A percentile compares a stretch with the other conserved stretches of the same genome.
Evolutionary conservation across 805 yeast genomes (phyloP).

Genomic region (Candida easanensis): DNA sequence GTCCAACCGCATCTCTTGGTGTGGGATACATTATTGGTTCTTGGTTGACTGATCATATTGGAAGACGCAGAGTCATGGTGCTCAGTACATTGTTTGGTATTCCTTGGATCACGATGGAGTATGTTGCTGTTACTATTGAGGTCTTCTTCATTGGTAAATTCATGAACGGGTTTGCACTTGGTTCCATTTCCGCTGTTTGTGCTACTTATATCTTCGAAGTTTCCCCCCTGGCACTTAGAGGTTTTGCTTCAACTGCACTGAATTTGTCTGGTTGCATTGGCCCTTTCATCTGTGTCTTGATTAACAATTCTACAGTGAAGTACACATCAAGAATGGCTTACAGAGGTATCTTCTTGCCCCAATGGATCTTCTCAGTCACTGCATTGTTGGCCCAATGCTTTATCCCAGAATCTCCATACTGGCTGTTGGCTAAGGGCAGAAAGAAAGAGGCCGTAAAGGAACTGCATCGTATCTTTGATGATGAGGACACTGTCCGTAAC

Average conservation of each 20-base stretch:
- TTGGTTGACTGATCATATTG: slow-evolving; percentile 31
- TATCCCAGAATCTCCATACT: slow-evolving; percentile 46
- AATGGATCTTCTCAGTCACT: slow-evolving; percentile 17
- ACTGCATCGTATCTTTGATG: slow-evolving; percentile 23
- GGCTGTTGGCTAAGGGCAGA: slow-evolving; percentile 35
- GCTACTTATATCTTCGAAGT: slow-evolving; percentile 42
- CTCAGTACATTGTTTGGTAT: slow-evolving; percentile 28
- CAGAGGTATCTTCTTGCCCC: slow-evolving; percentile 33
- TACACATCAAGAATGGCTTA: slow-evolving; percentile 30
- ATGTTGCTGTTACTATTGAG: slow-evolving; percentile 35
- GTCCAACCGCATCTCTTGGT: slow-evolving; percentile 30
- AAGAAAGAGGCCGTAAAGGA: slow-evolving; percentile 33
- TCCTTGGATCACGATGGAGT: slow-evolving; percentile 37
- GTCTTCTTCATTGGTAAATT: slow-evolving; percentile 41
- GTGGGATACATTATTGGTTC: slow-evolving; percentile 28
- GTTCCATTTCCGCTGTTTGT: slow-evolving; percentile 35
- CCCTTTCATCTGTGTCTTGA: slow-evolving; percentile 35
- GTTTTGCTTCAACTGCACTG: slow-evolving; percentile 34
- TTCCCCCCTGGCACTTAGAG: slow-evolving; percentile 38
- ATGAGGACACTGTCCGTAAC: slow-evolving; percentile 24
- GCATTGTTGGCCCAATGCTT: slow-evolving; percentile 31
- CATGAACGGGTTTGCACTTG: slow-evolving; percentile 40
- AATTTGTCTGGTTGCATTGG: slow-evolving; percentile 39
- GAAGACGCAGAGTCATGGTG: slow-evolving; percentile 34
- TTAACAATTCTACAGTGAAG: slow-evolving; percentile 23